phyloP scores from a whole-genome alignment of 805 yeast species.

The Allodekkera sacchari region DNA sequence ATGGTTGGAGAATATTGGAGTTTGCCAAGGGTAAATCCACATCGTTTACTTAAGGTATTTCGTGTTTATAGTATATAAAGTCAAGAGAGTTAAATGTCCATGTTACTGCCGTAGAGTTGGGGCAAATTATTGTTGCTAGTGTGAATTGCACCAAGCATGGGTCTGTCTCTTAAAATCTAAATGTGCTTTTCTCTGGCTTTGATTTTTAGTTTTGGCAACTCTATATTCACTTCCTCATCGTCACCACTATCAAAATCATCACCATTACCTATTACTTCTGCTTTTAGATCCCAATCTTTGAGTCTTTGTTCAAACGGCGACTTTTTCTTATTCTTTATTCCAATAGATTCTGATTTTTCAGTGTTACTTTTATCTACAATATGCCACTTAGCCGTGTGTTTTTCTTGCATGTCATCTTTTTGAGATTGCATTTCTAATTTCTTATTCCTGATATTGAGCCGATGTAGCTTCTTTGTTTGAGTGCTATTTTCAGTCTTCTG shows the following conservation, averaged over 20 bases:
- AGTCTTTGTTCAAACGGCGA: conserved; percentile 17
- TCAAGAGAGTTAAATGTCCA: no score
- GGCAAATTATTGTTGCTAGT: no score
- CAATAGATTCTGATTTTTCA: conserved; percentile 5
- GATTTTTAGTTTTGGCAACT: conserved; percentile 1
- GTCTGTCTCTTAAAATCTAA: no score
- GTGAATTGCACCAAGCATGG: no score
- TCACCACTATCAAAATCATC: conserved; percentile 5
- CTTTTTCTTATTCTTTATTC: conserved; percentile 5
- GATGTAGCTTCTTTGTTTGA: conserved; percentile 7
- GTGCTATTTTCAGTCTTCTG: conserved; percentile 10
- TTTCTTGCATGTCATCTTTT: neutral
- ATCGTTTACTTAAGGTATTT: conserved; percentile 47
- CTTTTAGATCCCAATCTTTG: conserved; percentile 20
- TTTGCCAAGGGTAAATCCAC: conserved; percentile 91
- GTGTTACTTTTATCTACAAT: conserved; percentile 3
- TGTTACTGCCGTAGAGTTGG: no score
- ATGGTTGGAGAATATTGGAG: conserved; percentile 95
- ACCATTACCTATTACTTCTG: conserved; percentile 6
- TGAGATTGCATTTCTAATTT: conserved; percentile 7
- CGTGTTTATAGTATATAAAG: conserved; percentile 1
- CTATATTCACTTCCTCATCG: conserved; percentile 1
- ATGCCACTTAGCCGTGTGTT: conserved; percentile 2
- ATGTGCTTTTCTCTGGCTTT: conserved; percentile 12
- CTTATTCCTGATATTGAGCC: conserved; percentile 10